Evolutionary conservation across 352 stramenopile genomes (phyloP).

Genomic region (Globisporangium radiosum): DNA sequence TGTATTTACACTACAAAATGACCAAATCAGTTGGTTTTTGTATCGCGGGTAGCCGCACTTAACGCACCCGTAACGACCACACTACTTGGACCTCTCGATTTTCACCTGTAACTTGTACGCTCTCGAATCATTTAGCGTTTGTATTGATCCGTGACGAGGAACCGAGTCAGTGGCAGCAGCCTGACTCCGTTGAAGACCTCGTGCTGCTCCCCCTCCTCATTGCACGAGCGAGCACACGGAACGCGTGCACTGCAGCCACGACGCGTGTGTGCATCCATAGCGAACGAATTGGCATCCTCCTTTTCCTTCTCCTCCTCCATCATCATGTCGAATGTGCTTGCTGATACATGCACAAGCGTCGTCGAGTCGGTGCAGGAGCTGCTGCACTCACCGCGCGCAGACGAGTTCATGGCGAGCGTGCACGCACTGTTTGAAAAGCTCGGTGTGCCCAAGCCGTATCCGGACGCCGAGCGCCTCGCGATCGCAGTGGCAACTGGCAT

Average conservation of each 20-base stretch:
- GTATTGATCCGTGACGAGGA: not conserved
- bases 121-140: not conserved
- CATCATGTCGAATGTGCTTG: conserved; percentile 22
- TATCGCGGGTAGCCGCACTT: too few relatives aligned
- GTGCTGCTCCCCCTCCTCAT: not conserved
- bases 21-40: too few relatives aligned
- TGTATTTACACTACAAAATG: too few relatives aligned
- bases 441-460: conserved; percentile 79
- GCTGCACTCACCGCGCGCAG: conserved; percentile 65
- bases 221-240: not conserved
- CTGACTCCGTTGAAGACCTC: not conserved
- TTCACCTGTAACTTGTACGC: too few relatives aligned
- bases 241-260: not conserved
- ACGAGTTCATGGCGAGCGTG: conserved; percentile 66
- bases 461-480: conserved; percentile 75
- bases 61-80: too few relatives aligned
- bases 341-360: conserved; percentile 44
- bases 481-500: conserved; percentile 76
- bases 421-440: conserved; percentile 59
- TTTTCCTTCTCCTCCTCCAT: not conserved
- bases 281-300: not conserved
- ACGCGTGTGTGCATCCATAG: not conserved
- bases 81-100: too few relatives aligned
- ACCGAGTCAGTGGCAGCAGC: not conserved
- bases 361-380: conserved; percentile 74